Conservation (phyloP, 2,329 filamentous ascomycete genomes). For the Pseudovirgaria hyperparasitica region DNA sequence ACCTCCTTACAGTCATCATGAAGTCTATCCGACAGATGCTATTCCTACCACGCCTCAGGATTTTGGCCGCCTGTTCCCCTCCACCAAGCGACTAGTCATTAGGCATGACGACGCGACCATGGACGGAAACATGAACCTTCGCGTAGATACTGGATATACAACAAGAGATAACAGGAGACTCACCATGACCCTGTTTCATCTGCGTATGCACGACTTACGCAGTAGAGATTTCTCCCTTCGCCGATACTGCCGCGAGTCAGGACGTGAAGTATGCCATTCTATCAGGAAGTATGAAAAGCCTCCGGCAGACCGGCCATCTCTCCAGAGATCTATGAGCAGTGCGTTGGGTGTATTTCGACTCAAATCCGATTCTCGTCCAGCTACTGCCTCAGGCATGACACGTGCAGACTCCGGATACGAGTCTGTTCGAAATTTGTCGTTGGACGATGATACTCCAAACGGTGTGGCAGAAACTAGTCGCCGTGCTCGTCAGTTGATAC, state of each 20-base stretch:
- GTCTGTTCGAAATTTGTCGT: conserved; percentile 24
- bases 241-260: conserved; percentile 84
- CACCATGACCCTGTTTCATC: conserved; percentile 73
- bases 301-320: conserved; percentile 34
- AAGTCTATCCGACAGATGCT: conserved; percentile 51
- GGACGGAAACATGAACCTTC: conserved; percentile 94
- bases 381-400: conserved; percentile 31
- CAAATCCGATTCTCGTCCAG: conserved; percentile 39
- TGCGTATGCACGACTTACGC: conserved; percentile 85
- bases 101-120: conserved; percentile 80
- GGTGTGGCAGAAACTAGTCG: conserved; percentile 17
- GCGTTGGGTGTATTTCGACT: conserved; percentile 43
- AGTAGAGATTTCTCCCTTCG: conserved; percentile 81
- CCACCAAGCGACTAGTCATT: conserved; percentile 65
- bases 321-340: conserved; percentile 48
- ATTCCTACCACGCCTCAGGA: conserved; percentile 68
- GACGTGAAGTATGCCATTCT: conserved; percentile 82
- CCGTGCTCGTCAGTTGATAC: conserved; percentile 30
- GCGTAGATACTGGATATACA: conserved; percentile 64
- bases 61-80: conserved; percentile 79
- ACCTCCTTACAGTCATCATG: conserved; percentile 48
- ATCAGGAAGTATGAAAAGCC: conserved; percentile 55
- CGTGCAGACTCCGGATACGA: conserved; percentile 48
- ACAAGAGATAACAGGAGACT: conserved; percentile 44
- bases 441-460: conserved; percentile 18